phyloP scores from a whole-genome alignment of 2,329 filamentous ascomycete genomes.

The Penicillium sclerotiorum region DNA sequence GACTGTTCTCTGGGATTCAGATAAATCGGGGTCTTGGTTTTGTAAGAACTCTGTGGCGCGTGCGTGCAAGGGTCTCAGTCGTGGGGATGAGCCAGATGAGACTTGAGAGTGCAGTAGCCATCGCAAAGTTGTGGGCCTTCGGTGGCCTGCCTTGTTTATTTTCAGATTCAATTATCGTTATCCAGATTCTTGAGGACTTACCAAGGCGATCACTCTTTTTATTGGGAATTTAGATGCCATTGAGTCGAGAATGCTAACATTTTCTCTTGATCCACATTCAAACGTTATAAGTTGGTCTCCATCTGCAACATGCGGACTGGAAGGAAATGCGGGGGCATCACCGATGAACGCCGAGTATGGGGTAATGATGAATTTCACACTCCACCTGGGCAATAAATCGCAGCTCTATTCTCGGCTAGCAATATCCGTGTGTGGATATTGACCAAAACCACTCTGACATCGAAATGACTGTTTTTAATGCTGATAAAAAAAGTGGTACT shows the following conservation, averaged over 20 bases:
- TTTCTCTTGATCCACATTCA: too few relatives aligned
- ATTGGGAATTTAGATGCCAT: neutral
- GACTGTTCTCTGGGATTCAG: conserved; percentile 33
- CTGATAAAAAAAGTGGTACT: too few relatives aligned
- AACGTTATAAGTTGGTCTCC: too few relatives aligned
- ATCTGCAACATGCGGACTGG: neutral
- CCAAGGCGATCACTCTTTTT: neutral
- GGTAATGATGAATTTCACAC: neutral
- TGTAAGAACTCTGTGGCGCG: conserved; percentile 27
- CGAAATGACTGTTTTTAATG: too few relatives aligned
- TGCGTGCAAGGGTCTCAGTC: conserved; percentile 12
- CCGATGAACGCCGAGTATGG: neutral
- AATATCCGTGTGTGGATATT: too few relatives aligned
- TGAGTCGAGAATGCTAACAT: too few relatives aligned
- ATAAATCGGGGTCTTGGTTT: conserved; percentile 19
- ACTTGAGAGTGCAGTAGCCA: neutral
- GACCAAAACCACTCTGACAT: too few relatives aligned
- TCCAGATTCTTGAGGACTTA: too few relatives aligned
- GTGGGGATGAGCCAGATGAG: neutral
- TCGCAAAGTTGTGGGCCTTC: neutral
- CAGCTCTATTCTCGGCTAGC: too few relatives aligned
- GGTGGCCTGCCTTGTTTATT: too few relatives aligned
- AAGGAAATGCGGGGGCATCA: neutral
- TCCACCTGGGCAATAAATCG: too few relatives aligned
- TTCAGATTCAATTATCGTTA: too few relatives aligned